These are phyloP conservation scores for Alnus rubra DNA, from an alignment of 306 rosid species.

Conservation along the genomic window DNA sequence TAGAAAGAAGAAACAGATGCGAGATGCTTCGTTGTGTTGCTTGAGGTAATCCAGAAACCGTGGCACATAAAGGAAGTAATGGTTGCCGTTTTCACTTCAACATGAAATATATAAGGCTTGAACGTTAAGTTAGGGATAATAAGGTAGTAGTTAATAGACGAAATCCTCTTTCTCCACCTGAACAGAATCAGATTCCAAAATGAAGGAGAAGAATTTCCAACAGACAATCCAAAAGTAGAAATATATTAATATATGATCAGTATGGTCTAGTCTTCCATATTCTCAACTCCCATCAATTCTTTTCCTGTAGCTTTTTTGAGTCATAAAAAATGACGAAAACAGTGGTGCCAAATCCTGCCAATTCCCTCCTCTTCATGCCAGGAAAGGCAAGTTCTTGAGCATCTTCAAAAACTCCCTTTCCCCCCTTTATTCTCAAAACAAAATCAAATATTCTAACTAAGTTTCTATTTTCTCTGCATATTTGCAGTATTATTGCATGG, in stretches of 20 bases:
- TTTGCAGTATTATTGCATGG: conserved; percentile 70
- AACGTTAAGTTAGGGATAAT: conserved; percentile 51
- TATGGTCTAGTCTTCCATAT: conserved; percentile 29
- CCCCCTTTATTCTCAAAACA: background rate
- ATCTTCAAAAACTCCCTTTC: conserved; percentile 6
- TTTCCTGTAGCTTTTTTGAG: conserved; percentile 28
- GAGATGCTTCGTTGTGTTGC: conserved; percentile 30
- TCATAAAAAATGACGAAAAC: conserved; percentile 35
- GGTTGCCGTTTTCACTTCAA: conserved; percentile 46
- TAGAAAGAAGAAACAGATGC: conserved; percentile 33
- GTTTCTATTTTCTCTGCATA: background rate
- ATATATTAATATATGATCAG: background rate
- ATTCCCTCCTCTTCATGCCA: conserved; percentile 44
- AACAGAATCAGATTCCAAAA: conserved; percentile 54
- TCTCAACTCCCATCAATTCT: conserved; percentile 28
- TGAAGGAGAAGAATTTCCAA: conserved; percentile 20
- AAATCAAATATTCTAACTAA: conserved; percentile 10
- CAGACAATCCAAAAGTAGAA: conserved; percentile 22
- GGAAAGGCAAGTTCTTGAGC: conserved; percentile 59
- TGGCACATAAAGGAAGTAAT: conserved; percentile 34
- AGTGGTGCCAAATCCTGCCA: conserved; percentile 22
- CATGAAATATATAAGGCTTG: conserved; percentile 32
- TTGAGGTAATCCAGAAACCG: conserved; percentile 24
- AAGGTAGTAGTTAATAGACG: conserved; percentile 20
- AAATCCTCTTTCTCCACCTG: conserved; percentile 18